Percentiles rank a stretch among this genome's conserved stretches.
These are phyloP conservation scores for Candida ipomoeae DNA, from an alignment of 805 yeast genomes.

Conservation along the genomic window DNA sequence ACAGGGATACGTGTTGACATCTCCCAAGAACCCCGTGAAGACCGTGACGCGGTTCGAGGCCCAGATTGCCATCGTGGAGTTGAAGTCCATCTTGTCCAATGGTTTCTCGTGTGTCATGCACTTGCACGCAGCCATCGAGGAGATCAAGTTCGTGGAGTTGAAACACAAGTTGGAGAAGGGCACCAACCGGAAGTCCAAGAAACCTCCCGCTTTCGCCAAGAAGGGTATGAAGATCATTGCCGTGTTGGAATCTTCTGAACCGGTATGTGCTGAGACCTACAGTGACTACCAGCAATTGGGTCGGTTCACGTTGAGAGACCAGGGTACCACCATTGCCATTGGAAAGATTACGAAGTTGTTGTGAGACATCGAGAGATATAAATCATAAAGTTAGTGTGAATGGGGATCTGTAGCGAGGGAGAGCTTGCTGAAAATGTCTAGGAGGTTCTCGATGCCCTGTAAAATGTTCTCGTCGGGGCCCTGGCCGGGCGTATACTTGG, in stretches of 20 bases:
- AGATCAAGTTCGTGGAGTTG: slow-evolving; percentile 74
- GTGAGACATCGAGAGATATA: slow-evolving; percentile 4
- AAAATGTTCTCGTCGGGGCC: slow-evolving; percentile 72
- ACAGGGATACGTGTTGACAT: slow-evolving; percentile 87
- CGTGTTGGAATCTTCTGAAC: slow-evolving; percentile 74
- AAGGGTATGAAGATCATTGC: slow-evolving; percentile 99
- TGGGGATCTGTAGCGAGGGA: not conserved
- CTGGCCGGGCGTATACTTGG: slow-evolving; percentile 54
- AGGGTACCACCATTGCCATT: slow-evolving; percentile 96
- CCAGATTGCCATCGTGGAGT: slow-evolving; percentile 93
- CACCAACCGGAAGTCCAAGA: slow-evolving; percentile 92
- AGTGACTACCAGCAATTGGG: slow-evolving; percentile 94
- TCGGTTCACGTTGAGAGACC: slow-evolving; percentile 97
- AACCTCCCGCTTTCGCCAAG: slow-evolving; percentile 97
- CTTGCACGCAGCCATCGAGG: slow-evolving; percentile 97
- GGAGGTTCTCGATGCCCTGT: slow-evolving; percentile 63
- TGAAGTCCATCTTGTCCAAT: slow-evolving; percentile 87
- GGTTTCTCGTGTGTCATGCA: slow-evolving; percentile 99
- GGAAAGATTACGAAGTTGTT: slow-evolving; percentile 93
- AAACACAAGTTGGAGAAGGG: slow-evolving; percentile 95
- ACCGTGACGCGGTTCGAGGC: slow-evolving; percentile 91
- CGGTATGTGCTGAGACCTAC: slow-evolving; percentile 92
- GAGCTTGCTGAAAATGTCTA: slow-evolving; percentile 36
- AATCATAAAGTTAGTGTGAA: not conserved
- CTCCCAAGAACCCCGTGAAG: slow-evolving; percentile 81